Evolutionary conservation across 306 rosid genomes (phyloP), one percentile per base, ranked within the genome.

Genomic region (Pueraria montana): DNA sequence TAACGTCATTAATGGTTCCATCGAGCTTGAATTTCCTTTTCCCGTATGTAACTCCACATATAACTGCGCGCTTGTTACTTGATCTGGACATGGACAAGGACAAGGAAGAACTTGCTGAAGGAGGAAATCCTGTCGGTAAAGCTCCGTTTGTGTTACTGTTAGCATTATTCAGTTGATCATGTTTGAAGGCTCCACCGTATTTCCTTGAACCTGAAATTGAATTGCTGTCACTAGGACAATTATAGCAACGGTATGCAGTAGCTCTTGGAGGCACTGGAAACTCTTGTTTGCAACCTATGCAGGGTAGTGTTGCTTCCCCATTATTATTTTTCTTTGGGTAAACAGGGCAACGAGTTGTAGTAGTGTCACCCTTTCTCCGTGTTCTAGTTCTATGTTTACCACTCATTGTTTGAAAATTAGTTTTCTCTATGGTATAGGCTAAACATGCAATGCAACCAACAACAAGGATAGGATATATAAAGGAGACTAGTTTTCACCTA

Each of bases 1-100:
- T 18, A 32, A 94, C 92, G 40, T 94, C 98, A 26, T 92, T 91
- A 17, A 82, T 18, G 26, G 90, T 87, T 56, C 98, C 97, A 34
- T 52, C 70, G 66, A 92, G 97, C 86, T 4, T 86, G 83, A 70
- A 87, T 52, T 76, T 90, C 69, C 46, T 55, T 12, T 78, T 20
- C 48, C 30, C 55, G 85, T 92, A 91, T 21, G 90, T 74, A 61
- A 92, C 90, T 30, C 94, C 98, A 27, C 97, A 92, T 6, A 92
- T 92, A 86, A 94, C 74, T 4, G 97, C 98, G 0, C 97, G 89
- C 79, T 87, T 94, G 18, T 74, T 76, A 36, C 59, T 6, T 17
- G 42, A 32, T 23, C 6, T n/a, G n/a, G n/a, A 4, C 8, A 34
- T 18, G 36, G 76, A 21, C 16, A 55, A 86, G 62, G 74, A 26